Percentiles rank a stretch among this genome's conserved stretches.
Evolutionary conservation across 2,329 filamentous ascomycete species (phyloP).

Genomic region (Diplodia seriata): DNA sequence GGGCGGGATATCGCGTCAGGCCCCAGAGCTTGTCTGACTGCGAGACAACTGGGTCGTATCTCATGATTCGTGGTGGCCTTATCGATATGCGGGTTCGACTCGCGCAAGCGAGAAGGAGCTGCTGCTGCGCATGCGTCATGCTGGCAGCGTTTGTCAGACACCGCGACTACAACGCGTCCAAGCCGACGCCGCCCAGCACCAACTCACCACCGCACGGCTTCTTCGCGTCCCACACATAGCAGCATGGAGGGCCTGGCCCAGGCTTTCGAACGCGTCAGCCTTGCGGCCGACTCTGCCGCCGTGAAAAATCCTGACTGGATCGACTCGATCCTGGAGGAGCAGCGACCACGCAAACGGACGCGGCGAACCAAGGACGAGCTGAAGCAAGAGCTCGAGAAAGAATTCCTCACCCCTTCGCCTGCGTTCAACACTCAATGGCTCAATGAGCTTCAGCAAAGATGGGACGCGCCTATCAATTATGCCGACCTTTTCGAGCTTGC

Average conservation of each 20-base stretch:
- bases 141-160: slow-evolving; percentile 12
- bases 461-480: slow-evolving; percentile 82
- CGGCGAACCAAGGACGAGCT: slow-evolving; percentile 66
- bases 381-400: slow-evolving; percentile 73
- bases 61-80: slow-evolving; percentile 10
- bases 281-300: slow-evolving; percentile 45
- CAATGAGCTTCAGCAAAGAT: slow-evolving; percentile 85
- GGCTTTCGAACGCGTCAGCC: slow-evolving; percentile 60
- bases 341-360: slow-evolving; percentile 59
- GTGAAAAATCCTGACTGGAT: slow-evolving; percentile 52
- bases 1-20: not conserved
- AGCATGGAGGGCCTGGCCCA: slow-evolving; percentile 53
- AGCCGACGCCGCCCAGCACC: slow-evolving; percentile 5
- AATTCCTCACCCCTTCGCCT: slow-evolving; percentile 79
- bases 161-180: slow-evolving; percentile 7
- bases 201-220: slow-evolving; percentile 11
- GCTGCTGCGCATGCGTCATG: slow-evolving; percentile 22
- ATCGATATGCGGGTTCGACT: slow-evolving; percentile 21
- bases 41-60: not conserved
- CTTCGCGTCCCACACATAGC: not conserved
- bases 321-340: slow-evolving; percentile 65
- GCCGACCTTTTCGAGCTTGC: slow-evolving; percentile 85
- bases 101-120: slow-evolving; percentile 3
- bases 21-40: not conserved
- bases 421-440: slow-evolving; percentile 86